A percentile compares a stretch with the other conserved stretches of the same genome.
Conservation (phyloP, 2,329 filamentous ascomycete species). For the Diaporthe batatas region DNA sequence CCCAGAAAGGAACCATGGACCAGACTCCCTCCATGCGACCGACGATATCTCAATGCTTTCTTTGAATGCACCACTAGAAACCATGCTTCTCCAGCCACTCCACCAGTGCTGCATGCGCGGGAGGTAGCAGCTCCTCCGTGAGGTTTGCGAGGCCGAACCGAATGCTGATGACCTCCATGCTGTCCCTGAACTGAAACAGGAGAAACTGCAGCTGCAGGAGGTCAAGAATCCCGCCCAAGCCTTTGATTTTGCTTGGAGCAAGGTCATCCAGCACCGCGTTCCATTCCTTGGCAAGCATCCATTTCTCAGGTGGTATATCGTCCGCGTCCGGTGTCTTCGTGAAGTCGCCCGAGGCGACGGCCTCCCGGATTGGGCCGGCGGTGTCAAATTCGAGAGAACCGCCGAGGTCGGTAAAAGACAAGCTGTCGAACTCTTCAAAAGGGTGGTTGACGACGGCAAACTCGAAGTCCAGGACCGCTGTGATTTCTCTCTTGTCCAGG, state of each 20-base stretch:
- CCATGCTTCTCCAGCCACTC: not conserved
- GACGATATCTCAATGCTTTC: too few species aligned
- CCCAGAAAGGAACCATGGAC: too few species aligned
- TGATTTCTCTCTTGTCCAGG: conserved; percentile 43
- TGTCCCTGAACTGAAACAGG: not conserved
- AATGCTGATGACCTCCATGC: not conserved
- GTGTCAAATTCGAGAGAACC: not conserved
- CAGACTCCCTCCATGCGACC: too few species aligned
- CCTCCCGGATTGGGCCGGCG: not conserved
- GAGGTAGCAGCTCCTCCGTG: not conserved
- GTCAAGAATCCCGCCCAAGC: not conserved
- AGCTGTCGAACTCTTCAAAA: conserved; percentile 45
- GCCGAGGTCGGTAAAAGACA: conserved; percentile 43
- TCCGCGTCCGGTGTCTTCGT: not conserved
- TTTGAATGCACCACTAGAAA: too few species aligned
- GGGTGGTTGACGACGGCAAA: conserved; percentile 46
- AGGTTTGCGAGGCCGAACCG: too few species aligned
- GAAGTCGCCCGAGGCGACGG: conserved; percentile 8
- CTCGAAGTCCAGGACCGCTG: conserved; percentile 49
- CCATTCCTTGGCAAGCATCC: not conserved
- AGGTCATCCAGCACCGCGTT: not conserved
- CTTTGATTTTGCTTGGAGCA: not conserved
- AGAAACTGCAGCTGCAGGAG: not conserved
- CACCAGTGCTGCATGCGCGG: not conserved
- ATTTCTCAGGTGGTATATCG: not conserved